These are phyloP conservation scores for Suillus brevipes DNA, from an alignment of 768 basidiomycete species.

Conservation along the genomic window DNA sequence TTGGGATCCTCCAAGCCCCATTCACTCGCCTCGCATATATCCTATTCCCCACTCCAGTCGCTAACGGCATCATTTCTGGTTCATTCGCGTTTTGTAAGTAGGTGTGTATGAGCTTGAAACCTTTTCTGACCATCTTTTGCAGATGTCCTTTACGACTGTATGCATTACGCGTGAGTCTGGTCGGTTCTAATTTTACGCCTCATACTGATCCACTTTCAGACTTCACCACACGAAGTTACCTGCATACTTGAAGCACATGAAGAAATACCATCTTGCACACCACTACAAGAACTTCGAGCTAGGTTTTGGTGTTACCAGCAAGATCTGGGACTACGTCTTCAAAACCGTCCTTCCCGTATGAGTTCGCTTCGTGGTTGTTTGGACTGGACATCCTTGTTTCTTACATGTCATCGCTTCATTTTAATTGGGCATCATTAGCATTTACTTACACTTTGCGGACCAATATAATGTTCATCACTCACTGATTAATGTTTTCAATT, in stretches of 20 bases:
- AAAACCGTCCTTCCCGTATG: constrained; percentile 75
- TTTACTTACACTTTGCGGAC: constrained; percentile 1
- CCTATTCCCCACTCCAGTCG: constrained; percentile 80
- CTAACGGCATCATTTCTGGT: constrained; percentile 91
- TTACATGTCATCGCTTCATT: not conserved
- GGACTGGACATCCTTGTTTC: not conserved
- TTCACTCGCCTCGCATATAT: constrained; percentile 83
- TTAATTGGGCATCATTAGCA: not conserved
- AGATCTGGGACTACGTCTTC: constrained; percentile 93
- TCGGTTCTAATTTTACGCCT: constrained; percentile 1
- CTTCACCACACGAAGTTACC: constrained; percentile 88
- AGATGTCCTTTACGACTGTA: constrained; percentile 86
- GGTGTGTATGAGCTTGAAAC: not conserved
- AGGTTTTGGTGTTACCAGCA: constrained; percentile 96
- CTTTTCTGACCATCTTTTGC: constrained; percentile 3
- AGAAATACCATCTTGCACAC: constrained; percentile 96
- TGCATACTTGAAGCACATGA: constrained; percentile 86
- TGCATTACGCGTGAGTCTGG: constrained; percentile 84
- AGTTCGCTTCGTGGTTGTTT: constrained; percentile 3
- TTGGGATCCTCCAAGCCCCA: constrained; percentile 73
- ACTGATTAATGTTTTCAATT: not conserved
- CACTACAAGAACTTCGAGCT: constrained; percentile 99
- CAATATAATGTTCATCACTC: not conserved
- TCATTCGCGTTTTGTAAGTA: constrained; percentile 68
- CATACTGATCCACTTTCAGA: constrained; percentile 33